Evolutionary conservation across 352 stramenopile genomes (phyloP).

Genomic region (Pythium guiyangense): DNA sequence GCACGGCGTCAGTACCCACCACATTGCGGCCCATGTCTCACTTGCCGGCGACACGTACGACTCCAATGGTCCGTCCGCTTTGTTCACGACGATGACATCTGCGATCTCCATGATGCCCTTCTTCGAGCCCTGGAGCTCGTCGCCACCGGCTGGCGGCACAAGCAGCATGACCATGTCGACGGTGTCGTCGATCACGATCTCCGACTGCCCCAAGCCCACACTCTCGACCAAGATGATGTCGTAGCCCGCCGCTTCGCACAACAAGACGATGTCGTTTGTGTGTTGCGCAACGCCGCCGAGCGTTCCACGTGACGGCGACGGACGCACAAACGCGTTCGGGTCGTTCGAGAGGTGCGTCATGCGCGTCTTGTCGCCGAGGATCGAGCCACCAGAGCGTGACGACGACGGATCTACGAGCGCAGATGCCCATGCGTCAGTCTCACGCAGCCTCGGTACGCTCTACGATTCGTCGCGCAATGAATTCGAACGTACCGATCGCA

Average conservation of each 20-base stretch:
- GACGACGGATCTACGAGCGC: conserved; percentile 90
- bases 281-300: conserved; percentile 70
- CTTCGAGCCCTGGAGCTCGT: conserved; percentile 97
- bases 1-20: neutral
- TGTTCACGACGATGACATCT: conserved; percentile 97
- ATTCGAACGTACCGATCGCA: conserved; percentile 61
- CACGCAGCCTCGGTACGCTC: too few species aligned
- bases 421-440: neutral
- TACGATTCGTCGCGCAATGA: too few species aligned
- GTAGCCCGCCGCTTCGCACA: conserved; percentile 93
- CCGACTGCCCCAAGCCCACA: conserved; percentile 96
- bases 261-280: conserved; percentile 91
- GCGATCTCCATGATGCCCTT: conserved; percentile 99
- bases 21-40: neutral
- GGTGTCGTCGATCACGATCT: conserved; percentile 95
- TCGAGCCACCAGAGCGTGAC: conserved; percentile 91
- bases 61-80: conserved; percentile 91
- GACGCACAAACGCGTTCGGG: conserved; percentile 90
- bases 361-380: conserved; percentile 98
- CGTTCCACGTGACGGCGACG: conserved; percentile 87
- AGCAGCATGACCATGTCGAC: conserved; percentile 97
- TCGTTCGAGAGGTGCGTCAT: conserved; percentile 94
- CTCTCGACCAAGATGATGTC: conserved; percentile 97
- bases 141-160: conserved; percentile 92
- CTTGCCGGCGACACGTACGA: conserved; percentile 20